Evolutionary conservation across 345 rosid species (phyloP).

Genomic region (Lepidium didymum): DNA sequence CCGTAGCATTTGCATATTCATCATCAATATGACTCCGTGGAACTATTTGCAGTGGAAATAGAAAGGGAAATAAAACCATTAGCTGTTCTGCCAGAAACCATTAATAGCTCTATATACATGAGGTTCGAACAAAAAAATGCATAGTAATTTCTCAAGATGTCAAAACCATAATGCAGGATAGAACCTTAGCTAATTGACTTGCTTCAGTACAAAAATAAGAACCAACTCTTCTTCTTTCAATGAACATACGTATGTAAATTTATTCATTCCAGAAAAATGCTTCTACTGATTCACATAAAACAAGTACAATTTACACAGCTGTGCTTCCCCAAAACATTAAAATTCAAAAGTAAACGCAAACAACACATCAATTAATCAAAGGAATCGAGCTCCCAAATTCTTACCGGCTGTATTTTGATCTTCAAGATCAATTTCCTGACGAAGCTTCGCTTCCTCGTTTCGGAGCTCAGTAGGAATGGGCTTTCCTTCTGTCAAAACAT

Average conservation of each 20-base stretch:
- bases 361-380: background rate
- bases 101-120: background rate
- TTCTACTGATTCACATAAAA: background rate
- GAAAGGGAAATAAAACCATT: background rate
- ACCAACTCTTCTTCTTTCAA: background rate
- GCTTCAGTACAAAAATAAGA: background rate
- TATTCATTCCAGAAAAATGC: background rate
- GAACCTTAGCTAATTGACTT: background rate
- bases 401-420: slow-evolving; percentile 65
- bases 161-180: background rate
- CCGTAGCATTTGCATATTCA: slow-evolving; percentile 72
- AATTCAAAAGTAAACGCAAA: background rate
- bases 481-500: slow-evolving; percentile 58
- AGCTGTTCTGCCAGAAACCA: background rate
- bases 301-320: background rate
- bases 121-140: background rate
- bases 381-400: background rate
- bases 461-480: slow-evolving; percentile 91
- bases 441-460: slow-evolving; percentile 76
- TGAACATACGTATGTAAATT: background rate
- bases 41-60: slow-evolving; percentile 34
- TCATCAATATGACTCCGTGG: slow-evolving; percentile 79
- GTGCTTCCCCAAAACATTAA: background rate
- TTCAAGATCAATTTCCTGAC: slow-evolving; percentile 82
- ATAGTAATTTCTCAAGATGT: background rate